Percentiles rank a stretch among this genome's conserved stretches.
These are phyloP conservation scores for Penicillium lagena DNA, from an alignment of 495 filamentous ascomycete genomes.

Conservation along the genomic window DNA sequence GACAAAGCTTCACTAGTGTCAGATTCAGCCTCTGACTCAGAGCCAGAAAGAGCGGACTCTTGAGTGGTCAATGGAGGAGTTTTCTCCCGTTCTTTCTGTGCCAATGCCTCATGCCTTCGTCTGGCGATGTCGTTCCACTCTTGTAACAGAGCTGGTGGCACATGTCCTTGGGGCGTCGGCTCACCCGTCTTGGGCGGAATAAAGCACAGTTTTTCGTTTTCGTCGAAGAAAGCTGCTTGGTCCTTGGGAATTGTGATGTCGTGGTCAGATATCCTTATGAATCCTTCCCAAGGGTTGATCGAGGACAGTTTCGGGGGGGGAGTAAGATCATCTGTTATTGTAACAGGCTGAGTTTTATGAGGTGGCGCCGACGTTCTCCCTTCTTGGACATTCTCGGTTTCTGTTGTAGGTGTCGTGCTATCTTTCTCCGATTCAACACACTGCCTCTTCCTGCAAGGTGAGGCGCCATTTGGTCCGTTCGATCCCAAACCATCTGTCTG, in stretches of 20 bases:
- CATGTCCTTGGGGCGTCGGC: slow-evolving; percentile 20
- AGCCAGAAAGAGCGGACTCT: slow-evolving; percentile 2
- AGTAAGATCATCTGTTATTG: not conserved
- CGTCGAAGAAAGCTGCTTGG: slow-evolving; percentile 54
- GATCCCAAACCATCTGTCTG: not conserved
- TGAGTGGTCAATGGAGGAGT: not conserved
- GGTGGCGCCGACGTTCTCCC: not conserved
- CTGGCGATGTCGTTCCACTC: slow-evolving; percentile 35
- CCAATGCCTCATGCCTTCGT: slow-evolving; percentile 5
- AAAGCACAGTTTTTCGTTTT: slow-evolving; percentile 34
- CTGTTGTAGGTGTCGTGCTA: not conserved
- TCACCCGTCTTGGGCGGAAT: slow-evolving; percentile 27
- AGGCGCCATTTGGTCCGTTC: not conserved
- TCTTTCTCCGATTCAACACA: slow-evolving; percentile 1
- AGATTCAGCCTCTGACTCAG: slow-evolving; percentile 5
- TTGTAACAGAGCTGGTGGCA: slow-evolving; percentile 25
- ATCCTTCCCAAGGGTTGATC: slow-evolving; percentile 28
- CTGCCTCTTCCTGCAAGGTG: slow-evolving; percentile 10
- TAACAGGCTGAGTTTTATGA: not conserved
- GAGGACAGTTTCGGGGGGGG: not conserved
- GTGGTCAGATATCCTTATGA: slow-evolving; percentile 31
- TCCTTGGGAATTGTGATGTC: slow-evolving; percentile 52
- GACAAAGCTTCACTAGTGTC: too few relatives aligned
- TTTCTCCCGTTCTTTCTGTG: not conserved
- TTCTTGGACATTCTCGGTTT: not conserved